phyloP scores from a whole-genome alignment of 2,329 filamentous ascomycete genomes.

The Sporothrix brasiliensis region DNA sequence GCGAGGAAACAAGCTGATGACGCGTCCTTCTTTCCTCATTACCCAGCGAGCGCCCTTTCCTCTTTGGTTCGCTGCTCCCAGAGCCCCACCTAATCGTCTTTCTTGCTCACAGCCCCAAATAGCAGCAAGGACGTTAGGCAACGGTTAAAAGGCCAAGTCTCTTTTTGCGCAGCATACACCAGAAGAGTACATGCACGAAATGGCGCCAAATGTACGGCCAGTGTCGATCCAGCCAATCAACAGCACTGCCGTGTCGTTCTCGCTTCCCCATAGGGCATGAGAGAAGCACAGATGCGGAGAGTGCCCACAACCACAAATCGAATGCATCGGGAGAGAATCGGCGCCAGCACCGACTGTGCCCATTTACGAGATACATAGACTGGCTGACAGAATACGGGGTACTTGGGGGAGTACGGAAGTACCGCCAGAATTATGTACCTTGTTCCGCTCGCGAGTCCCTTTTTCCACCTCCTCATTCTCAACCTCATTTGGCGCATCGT shows the following conservation, averaged over 20 bases:
- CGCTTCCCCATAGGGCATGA: constrained; percentile 2
- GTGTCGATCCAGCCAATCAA: constrained; percentile 13
- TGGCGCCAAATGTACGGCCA: constrained; percentile 3
- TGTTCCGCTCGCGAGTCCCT: neutral
- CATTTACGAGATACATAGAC: neutral
- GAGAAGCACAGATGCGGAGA: constrained; percentile 11
- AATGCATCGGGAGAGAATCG: constrained; percentile 7
- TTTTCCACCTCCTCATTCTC: constrained; percentile 3
- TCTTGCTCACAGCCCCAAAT: constrained; percentile 31
- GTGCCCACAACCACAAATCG: constrained; percentile 5
- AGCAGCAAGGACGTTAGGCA: constrained; percentile 23
- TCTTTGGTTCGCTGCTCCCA: constrained; percentile 20
- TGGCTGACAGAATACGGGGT: neutral
- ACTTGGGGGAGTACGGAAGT: neutral
- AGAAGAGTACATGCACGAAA: constrained; percentile 21
- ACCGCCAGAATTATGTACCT: neutral
- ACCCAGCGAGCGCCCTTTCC: constrained; percentile 1
- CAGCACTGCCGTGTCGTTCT: neutral
- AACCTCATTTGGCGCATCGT: constrained; percentile 18
- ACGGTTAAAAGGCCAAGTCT: constrained; percentile 20
- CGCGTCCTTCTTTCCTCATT: constrained; percentile 26
- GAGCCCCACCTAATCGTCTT: constrained; percentile 20
- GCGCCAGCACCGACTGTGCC: constrained; percentile 13
- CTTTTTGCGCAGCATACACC: neutral
- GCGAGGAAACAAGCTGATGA: constrained; percentile 31